A percentile compares a stretch with the other conserved stretches of the same genome.
phyloP scores from a whole-genome alignment of 495 filamentous ascomycete genomes.

The Hypoxylon cercidicola region DNA sequence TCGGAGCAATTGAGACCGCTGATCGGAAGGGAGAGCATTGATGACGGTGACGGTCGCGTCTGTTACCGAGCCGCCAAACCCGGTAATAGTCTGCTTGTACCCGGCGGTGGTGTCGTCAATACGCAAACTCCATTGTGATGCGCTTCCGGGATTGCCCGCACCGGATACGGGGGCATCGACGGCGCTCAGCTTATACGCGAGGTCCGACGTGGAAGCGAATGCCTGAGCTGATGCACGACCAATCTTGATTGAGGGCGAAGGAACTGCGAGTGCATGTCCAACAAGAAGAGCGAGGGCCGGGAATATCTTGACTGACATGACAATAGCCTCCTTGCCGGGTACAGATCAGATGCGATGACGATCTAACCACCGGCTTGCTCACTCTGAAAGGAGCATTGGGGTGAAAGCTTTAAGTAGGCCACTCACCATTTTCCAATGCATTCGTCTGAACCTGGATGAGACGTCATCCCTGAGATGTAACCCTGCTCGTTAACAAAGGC shows the following conservation, averaged over 20 bases:
- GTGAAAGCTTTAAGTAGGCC: constrained; percentile 19
- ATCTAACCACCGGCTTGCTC: constrained; percentile 2
- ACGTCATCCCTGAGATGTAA: constrained; percentile 26
- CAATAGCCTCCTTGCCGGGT: neutral
- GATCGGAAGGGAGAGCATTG: constrained; percentile 54
- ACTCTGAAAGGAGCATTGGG: constrained; percentile 5
- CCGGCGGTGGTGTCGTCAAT: constrained; percentile 61
- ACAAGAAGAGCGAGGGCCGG: constrained; percentile 30
- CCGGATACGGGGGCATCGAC: constrained; percentile 57
- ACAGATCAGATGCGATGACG: neutral
- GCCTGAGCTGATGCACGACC: constrained; percentile 43
- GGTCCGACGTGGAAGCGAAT: constrained; percentile 58
- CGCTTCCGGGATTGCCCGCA: constrained; percentile 50
- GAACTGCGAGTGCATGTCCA: constrained; percentile 29
- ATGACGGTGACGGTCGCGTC: constrained; percentile 65
- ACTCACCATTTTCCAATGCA: constrained; percentile 4
- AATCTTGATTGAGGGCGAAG: constrained; percentile 24
- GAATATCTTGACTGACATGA: constrained; percentile 22
- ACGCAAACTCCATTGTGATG: constrained; percentile 59
- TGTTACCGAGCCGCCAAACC: constrained; percentile 66
- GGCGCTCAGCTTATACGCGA: constrained; percentile 56
- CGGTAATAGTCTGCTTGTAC: constrained; percentile 59
- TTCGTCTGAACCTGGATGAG: constrained; percentile 16
- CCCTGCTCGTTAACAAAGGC: constrained; percentile 2
- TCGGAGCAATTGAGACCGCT: constrained; percentile 54